Percentiles rank a stretch among this genome's conserved stretches.
Conservation (phyloP, 768 basidiomycete species). For the Suillus subalutaceus region DNA sequence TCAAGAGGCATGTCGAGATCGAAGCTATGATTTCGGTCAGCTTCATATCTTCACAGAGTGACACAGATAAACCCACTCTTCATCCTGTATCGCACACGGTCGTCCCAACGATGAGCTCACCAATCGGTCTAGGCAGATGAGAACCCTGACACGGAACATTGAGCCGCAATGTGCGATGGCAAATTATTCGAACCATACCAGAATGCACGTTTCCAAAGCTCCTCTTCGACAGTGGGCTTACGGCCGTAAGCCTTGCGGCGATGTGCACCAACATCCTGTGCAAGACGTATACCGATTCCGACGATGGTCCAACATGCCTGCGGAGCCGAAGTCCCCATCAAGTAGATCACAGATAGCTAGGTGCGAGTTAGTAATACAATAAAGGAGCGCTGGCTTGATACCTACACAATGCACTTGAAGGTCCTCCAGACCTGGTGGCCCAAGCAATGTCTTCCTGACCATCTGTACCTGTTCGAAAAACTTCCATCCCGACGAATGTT, state of each 20-base stretch:
- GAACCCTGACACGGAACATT: constrained; percentile 22
- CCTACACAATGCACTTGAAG: constrained; percentile 69
- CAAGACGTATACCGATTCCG: constrained; percentile 59
- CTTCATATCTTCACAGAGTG: background rate
- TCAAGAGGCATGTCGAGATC: constrained; percentile 65
- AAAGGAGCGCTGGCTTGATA: constrained; percentile 17
- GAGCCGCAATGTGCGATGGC: background rate
- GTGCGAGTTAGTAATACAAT: background rate
- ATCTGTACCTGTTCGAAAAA: constrained; percentile 57
- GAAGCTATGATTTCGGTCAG: constrained; percentile 42
- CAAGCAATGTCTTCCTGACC: constrained; percentile 58
- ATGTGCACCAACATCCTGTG: constrained; percentile 64
- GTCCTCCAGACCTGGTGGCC: constrained; percentile 64
- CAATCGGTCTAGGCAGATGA: constrained; percentile 33
- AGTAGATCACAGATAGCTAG: constrained; percentile 56
- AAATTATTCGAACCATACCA: constrained; percentile 36
- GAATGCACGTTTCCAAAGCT: constrained; percentile 62
- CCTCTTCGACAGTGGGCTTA: constrained; percentile 48
- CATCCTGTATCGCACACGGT: constrained; percentile 67
- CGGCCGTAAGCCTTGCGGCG: constrained; percentile 36
- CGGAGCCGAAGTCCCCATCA: constrained; percentile 60
- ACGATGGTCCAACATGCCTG: constrained; percentile 71
- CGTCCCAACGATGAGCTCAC: constrained; percentile 60
- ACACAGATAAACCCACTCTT: constrained; percentile 52
- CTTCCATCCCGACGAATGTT: constrained; percentile 55